Evolutionary conservation across 257 asterid species (phyloP), one percentile per base, ranked within the genome.

Genomic region (Phtheirospermum japonicum): DNA sequence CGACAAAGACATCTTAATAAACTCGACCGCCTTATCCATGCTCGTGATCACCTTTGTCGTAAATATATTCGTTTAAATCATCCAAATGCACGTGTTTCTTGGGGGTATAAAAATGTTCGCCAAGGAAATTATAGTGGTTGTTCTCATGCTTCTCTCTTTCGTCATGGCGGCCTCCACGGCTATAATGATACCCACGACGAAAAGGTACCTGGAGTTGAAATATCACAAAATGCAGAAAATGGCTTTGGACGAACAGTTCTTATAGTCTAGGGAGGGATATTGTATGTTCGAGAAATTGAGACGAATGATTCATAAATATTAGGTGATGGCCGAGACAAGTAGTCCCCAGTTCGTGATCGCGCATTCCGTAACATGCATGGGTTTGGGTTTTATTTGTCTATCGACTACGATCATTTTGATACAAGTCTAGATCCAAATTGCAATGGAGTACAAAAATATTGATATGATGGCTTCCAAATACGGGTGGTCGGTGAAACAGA

Each of bases 261-360:
- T 64, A 63, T 73, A 67, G 49, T 51, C 75, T 0, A 71, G 60
- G 58, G 63, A 69, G 13, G 69, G 66, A 23, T 49, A 34, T 6
- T 30, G 70, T 8, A 45, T 42, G 16, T 23, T 42, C 18, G 75
- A 56, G 9, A 73, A 76, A 32, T 54, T 73, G 61, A 70, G 61
- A 53, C 43, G 30, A 52, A 60, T 67, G 69, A 69, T 79, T 55
- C 64, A 42, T 66, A 76, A 73, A 68, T 68, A 79, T 11, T 76
- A 77, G 77, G 77, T 79, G 62, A 71, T 72, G 72, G 72, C 68
- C 1, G 72, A 60, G 66, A 79, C 76, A 46, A 72, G 68, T 4
- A 32, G 76, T 4, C 71, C 76, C 7, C 76, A 65, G 30, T 71
- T 65, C 12, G 71, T 65, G n/a, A 33, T 65, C 9, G 72, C 64